phyloP scores from a whole-genome alignment of 495 filamentous ascomycete genomes.

The Penicillium canariense region DNA sequence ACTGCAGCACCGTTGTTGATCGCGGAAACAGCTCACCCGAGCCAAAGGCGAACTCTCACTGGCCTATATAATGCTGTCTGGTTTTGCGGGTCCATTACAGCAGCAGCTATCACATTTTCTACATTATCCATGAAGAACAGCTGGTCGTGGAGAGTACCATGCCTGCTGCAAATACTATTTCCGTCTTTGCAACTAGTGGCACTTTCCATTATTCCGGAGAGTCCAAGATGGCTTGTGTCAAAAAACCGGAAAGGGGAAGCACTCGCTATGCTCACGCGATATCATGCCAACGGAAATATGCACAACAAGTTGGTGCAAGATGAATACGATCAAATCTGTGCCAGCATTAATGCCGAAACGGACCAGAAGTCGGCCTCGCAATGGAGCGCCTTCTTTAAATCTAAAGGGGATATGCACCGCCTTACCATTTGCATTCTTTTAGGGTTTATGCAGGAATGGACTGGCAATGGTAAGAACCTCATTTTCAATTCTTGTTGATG shows the following conservation, averaged over 20 bases:
- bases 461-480: conserved; percentile 54
- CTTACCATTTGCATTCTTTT: conserved; percentile 56
- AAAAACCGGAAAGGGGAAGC: conserved; percentile 40
- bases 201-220: conserved; percentile 23
- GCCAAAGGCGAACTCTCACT: conserved; percentile 22
- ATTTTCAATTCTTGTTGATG: not conserved
- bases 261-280: conserved; percentile 33
- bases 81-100: conserved; percentile 29
- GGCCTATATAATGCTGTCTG: conserved; percentile 29
- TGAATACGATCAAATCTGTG: conserved; percentile 39
- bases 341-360: conserved; percentile 50
- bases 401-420: conserved; percentile 65
- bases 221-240: conserved; percentile 43
- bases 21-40: conserved; percentile 25
- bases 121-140: conserved; percentile 16
- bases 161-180: conserved; percentile 23
- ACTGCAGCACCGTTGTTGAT: conserved; percentile 29
- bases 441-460: conserved; percentile 62
- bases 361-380: conserved; percentile 17
- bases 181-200: conserved; percentile 19
- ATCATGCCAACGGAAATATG: conserved; percentile 34
- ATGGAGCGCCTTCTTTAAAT: conserved; percentile 53
- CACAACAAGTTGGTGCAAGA: conserved; percentile 26
- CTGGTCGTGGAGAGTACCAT: conserved; percentile 30
- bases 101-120: conserved; percentile 20